Evolutionary conservation across 768 basidiomycete genomes (phyloP).

Genomic region (Serendipita sp.): DNA sequence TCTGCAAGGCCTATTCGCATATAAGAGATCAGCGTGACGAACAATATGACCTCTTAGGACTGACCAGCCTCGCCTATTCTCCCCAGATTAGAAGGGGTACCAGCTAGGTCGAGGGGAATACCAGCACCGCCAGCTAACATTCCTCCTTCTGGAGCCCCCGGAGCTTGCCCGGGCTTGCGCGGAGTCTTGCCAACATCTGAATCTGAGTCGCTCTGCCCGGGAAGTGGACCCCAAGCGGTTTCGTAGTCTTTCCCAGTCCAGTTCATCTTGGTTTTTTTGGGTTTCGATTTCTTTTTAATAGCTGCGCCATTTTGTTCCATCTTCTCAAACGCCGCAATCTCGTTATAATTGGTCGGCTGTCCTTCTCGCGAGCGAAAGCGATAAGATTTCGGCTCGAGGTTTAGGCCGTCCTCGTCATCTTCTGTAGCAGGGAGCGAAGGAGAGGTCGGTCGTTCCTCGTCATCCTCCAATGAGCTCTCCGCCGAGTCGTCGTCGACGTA

Average conservation of each 20-base stretch:
- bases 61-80: constrained; percentile 65
- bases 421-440: constrained; percentile 7
- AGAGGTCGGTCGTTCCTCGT: constrained; percentile 3
- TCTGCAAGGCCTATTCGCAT: constrained; percentile 60
- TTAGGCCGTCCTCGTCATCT: constrained; percentile 20
- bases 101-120: constrained; percentile 47
- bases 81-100: constrained; percentile 73
- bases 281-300: constrained; percentile 7
- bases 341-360: constrained; percentile 11
- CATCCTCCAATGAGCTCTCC: constrained; percentile 21
- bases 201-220: constrained; percentile 7
- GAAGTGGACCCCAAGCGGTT: constrained; percentile 4
- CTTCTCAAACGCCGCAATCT: constrained; percentile 8
- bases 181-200: constrained; percentile 7
- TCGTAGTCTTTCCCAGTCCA: constrained; percentile 19
- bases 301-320: constrained; percentile 7
- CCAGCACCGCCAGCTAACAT: constrained; percentile 21
- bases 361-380: constrained; percentile 23
- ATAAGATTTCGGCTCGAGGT: constrained; percentile 20
- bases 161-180: constrained; percentile 57
- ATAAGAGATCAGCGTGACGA: constrained; percentile 7
- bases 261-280: constrained; percentile 23
- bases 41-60: constrained; percentile 14
- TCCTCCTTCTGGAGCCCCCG: constrained; percentile 43
- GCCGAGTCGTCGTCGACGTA: constrained; percentile 14